Evolutionary conservation across 2,329 filamentous ascomycete species (phyloP), one percentile per base, ranked within the genome.

Genomic region (Albophoma yamanashiensis): DNA sequence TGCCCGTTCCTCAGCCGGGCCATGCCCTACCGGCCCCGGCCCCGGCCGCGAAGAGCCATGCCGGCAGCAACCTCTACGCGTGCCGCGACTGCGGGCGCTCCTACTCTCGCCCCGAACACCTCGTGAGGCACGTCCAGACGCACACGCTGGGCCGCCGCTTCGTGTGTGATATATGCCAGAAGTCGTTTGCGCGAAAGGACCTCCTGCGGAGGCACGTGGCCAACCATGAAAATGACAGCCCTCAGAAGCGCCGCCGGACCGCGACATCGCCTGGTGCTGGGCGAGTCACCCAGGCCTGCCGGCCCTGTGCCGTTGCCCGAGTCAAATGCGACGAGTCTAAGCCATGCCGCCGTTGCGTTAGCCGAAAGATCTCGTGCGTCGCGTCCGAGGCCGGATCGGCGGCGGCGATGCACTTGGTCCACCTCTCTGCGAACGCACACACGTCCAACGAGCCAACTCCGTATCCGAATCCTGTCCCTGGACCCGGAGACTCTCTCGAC

Each of bases 261-360:
- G 74, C 75, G 52, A 68, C 77, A 1, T 77, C 77, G 0, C 76
- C 77, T 3, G 76, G 73, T 20, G 73, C 77, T 2, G 76, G 78
- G 25, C 78, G 81, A 15, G 81, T 83, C 14, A 79, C 76, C 12
- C 79, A 82, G 63, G 81, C 81, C 17, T 83, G 81, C 63, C 75
- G 76, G 31, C 71, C 78, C 12, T 83, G 81, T 63, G 80, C 81
- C 4, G 68, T 75, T 22, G 80, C 81, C 14, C 74, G 81, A 25
- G 79, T 83, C 53, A 83, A 82, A 64, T 83, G 81, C 62, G 79
- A 82, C 62, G 81, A 83, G 60, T 67, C 72, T 27, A 83, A 83
- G 68, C 81, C 81, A 39, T 83, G 81, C 65, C 75, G 76, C 22
- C 75, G 80, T 38, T 83, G 81, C 63, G 71, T 76, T 57, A 76